phyloP scores from a whole-genome alignment of 108 stramenopile genomes.

The Epipyxis sp. region DNA sequence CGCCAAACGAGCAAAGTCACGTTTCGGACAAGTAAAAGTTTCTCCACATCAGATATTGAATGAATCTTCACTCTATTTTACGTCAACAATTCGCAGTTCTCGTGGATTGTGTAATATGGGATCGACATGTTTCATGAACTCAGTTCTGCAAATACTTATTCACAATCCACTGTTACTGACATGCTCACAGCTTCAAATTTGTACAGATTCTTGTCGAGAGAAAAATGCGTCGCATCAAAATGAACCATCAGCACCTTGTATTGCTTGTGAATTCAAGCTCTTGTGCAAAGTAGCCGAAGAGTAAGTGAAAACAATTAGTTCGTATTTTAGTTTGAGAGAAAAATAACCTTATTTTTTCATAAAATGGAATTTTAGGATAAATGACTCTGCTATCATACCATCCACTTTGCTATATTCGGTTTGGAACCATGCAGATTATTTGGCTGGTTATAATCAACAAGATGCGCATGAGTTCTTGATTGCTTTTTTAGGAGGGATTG shows the following conservation, averaged over 20 bases:
- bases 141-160: conserved; percentile 6
- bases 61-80: neutral
- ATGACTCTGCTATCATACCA: neutral
- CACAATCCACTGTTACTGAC: neutral
- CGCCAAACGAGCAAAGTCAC: neutral
- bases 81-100: neutral
- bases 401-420: conserved; percentile 13
- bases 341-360: neutral
- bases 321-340: too few species aligned
- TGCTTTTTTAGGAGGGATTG: conserved; percentile 8
- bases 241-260: neutral
- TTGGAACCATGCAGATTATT: neutral
- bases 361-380: neutral
- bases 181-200: neutral
- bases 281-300: neutral
- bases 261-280: neutral
- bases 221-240: neutral
- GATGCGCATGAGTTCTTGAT: conserved; percentile 33
- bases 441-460: conserved; percentile 30
- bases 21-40: neutral
- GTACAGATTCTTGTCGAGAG: neutral
- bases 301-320: neutral
- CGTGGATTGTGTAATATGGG: conserved; percentile 26
- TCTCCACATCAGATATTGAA: neutral
- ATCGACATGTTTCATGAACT: conserved; percentile 25